These are phyloP conservation scores for Magnusiomyces magnusii DNA, from an alignment of 1,139 yeast species.

Conservation along the genomic window DNA sequence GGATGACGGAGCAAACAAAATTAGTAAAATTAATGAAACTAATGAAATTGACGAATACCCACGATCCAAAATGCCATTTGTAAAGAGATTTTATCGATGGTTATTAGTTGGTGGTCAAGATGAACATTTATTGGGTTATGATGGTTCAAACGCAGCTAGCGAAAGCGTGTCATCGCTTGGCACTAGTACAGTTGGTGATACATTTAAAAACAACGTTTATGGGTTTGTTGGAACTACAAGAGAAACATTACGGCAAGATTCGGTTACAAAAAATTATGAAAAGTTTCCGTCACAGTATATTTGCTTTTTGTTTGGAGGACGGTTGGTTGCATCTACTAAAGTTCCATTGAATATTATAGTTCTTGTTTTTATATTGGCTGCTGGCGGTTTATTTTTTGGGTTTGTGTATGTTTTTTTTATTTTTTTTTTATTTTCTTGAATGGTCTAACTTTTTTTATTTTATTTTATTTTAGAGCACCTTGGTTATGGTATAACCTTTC, in stretches of 20 bases:
- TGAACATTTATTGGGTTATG: background rate
- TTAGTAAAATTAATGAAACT: background rate
- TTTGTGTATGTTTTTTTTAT: slow-evolving; percentile 34
- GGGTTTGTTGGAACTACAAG: background rate
- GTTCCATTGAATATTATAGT: slow-evolving; percentile 37
- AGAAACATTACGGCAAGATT: background rate
- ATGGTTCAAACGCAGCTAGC: too few species aligned
- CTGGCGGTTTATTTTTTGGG: slow-evolving; percentile 45
- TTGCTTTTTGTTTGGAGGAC: slow-evolving; percentile 55
- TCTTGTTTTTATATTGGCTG: slow-evolving; percentile 36
- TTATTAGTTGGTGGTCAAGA: background rate
- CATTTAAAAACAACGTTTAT: background rate
- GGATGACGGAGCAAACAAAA: too few species aligned
- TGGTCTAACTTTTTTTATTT: background rate
- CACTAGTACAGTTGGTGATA: too few species aligned
- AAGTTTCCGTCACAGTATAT: slow-evolving; percentile 37
- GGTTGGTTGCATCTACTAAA: slow-evolving; percentile 40
- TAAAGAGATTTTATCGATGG: slow-evolving; percentile 6
- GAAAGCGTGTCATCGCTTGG: too few species aligned
- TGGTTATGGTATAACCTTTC: slow-evolving; percentile 54
- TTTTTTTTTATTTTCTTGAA: slow-evolving; percentile 15
- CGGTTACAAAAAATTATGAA: slow-evolving; percentile 30
- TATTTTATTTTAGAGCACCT: slow-evolving; percentile 31
- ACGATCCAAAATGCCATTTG: background rate
- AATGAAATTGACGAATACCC: background rate